These are phyloP conservation scores for Ophiostoma perfectum DNA, from an alignment of 2,329 filamentous ascomycete genomes.

Conservation along the genomic window DNA sequence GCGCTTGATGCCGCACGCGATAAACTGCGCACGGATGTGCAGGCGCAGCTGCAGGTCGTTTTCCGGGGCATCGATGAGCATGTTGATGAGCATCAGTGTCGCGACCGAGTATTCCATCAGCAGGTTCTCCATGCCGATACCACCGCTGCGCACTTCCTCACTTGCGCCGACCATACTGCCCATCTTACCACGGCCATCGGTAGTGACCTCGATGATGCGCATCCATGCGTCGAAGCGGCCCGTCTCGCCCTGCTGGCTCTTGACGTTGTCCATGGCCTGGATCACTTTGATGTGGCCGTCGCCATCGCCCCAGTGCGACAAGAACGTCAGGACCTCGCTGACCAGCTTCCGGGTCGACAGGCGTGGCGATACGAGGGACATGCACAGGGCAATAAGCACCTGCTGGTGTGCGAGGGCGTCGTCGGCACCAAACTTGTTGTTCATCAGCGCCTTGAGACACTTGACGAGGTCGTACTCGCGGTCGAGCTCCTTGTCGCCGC, in stretches of 20 bases:
- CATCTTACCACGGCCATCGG: slow-evolving; percentile 97
- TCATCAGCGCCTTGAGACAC: slow-evolving; percentile 94
- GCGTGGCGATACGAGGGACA: slow-evolving; percentile 79
- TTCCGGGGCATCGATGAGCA: slow-evolving; percentile 87
- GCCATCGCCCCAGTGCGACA: slow-evolving; percentile 86
- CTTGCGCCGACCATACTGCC: slow-evolving; percentile 94
- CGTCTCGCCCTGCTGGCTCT: slow-evolving; percentile 81
- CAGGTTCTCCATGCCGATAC: slow-evolving; percentile 97
- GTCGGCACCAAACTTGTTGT: slow-evolving; percentile 98
- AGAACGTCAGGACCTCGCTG: slow-evolving; percentile 91
- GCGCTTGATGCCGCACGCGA: slow-evolving; percentile 88
- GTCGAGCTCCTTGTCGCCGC: slow-evolving; percentile 72
- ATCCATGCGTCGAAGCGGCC: slow-evolving; percentile 98
- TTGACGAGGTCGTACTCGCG: slow-evolving; percentile 97
- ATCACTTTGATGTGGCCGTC: slow-evolving; percentile 90
- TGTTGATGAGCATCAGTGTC: slow-evolving; percentile 91
- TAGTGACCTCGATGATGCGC: slow-evolving; percentile 93
- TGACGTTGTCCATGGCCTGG: slow-evolving; percentile 87
- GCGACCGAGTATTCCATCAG: slow-evolving; percentile 98
- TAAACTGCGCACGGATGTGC: slow-evolving; percentile 94
- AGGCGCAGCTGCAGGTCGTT: slow-evolving; percentile 84
- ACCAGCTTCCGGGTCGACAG: slow-evolving; percentile 90
- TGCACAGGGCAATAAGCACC: slow-evolving; percentile 80
- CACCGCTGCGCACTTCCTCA: slow-evolving; percentile 90
- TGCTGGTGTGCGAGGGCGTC: slow-evolving; percentile 87